Base-by-base conservation (phyloP, 345 rosid genomes). In the Eucalyptus marginata region DNA sequence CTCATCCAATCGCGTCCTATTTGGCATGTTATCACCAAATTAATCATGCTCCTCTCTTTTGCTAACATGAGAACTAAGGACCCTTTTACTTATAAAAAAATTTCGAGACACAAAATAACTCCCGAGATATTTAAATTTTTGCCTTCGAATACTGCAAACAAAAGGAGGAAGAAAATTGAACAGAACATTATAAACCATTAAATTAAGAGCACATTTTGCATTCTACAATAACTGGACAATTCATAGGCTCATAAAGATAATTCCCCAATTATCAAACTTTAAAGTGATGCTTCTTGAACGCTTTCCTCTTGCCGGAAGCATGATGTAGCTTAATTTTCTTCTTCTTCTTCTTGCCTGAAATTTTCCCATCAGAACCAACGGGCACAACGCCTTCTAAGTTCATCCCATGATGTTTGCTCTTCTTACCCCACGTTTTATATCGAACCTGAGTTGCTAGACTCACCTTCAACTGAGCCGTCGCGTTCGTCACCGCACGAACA, bases 271-370 rank as follows among this genome's bases (percentile, higher is more conserved):
- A 36, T 76, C 13, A 36, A 76, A 36, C 83, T 76, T 76, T 40
- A 40, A 6, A 76, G 4, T 36, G 22, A 76, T 20, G 83, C 83
- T 40, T 76, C 47, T 20, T 11, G 15, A 40, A 10, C 47, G 83
- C 15, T 40, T 40, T 76, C 47, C 15, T 40, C 27, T 76, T 76
- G 88, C 87, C 91, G 58, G 90, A 68, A 24, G 68, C 62, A 85
- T 9, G 62, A 56, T 87, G 92, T 27, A 94, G 91, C 90, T 93
- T 92, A 44, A 93, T 86, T 44, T 40, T 76, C 15, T 76, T 40
- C 92, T 91, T 91, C 90, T 93, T 94, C 92, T 92, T 93, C 91
- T 91, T 93, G 43, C 89, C 91, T 9, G 88, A 47, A 18, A 94
- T 91, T 88, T 93, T 93, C 46, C 95, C 95, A 87, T 91, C 93